Base-by-base conservation (phyloP, 2,329 filamentous ascomycete species). In the Pseudodiploospora longispora region DNA sequence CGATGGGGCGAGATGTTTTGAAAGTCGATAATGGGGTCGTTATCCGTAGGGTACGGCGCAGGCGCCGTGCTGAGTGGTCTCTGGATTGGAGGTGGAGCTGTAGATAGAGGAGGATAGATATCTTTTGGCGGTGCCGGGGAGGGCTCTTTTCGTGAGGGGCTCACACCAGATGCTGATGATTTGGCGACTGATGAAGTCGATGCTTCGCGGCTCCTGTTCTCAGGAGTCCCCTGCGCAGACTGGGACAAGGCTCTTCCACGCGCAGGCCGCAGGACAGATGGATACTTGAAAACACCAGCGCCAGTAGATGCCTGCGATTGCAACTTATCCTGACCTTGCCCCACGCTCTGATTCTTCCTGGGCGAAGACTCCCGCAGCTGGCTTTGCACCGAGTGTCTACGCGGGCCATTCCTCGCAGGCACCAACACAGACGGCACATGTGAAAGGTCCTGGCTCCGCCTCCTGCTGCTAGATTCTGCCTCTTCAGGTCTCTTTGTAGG, bases 251-350 rank as follows among this genome's bases (percentile, higher is more conserved):
- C 27, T 10, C 36, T 46, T 28, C 47, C 51, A 6, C 47, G 49
- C 10, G 46, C 51, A 10, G 52, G 52, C 32, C 40, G 43, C 6
- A 53, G 41, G n/a, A 52, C 37, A 29, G 49, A 53, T 9, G 52
- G 49, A 31, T 50, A 40, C 19, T 48, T 47, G n/a, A 47, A 40
- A 12, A 50, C 33, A 9, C 38, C 38, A 7, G 41, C 19, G 3
- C 19, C 19, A 19, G 19, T 19, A 19, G 19, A 19, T 19, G 19
- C 3, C 3, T 19, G 19, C 19, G 19, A 19, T 19, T 19, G 19
- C 19, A 19, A 19, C 19, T 19, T 19, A 19, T 19, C 19, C 19
- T 19, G 19, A 19, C 19, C 19, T 19, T 19, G 19, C 19, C 19
- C 19, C 19, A 19, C 19, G 3, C 19, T 19, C 19, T 19, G 19